Base-by-base conservation (phyloP, 2,329 filamentous ascomycete species). In the Rutstroemia sp. region DNA sequence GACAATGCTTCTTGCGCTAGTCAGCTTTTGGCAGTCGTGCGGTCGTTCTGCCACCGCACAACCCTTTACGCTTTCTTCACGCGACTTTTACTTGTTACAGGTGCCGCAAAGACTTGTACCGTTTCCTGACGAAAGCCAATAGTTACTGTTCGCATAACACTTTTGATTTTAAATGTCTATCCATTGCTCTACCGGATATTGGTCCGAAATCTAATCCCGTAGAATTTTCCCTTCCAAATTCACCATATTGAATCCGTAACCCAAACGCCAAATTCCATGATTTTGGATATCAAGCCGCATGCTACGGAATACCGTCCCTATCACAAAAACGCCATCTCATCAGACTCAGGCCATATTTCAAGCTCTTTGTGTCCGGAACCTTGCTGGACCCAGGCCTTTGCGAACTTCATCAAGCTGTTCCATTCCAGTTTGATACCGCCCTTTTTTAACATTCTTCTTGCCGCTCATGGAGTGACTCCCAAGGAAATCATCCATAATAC, bases 341-440 rank as follows among this genome's bases (percentile, higher is more conserved):
- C 12, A 34, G 25, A 25, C 27, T 14, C 19, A 16, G 21, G 6
- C 17, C 14, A 50, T 3, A 12, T 9, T 42, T 63, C 47, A 66
- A 38, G 59, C 61, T 49, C 56, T 66, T 54, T 67, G 62, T 42
- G 39, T 39, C 25, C 61, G 67, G 56, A 95, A 70, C 58, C 83
- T 82, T 30, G 91, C 87, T 25, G 88, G 88, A 0, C 92, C 92
- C 56, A 96, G 72, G 6, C 84, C 89, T 61, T 81, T 80, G 53
- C 94, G 79, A 51, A 99, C 86, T 73, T 97, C 92, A 63, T 97
- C 94, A 58, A 97, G 76, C 75, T 97, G 89, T 72, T 89, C 85
- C 62, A 96, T 78, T 0, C 94, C 94, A 58, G 81, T 88, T 69
- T 88, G 86, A 62, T 87, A 84, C 68, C 87, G 89, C 17, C 86